A percentile compares a stretch with the other conserved stretches of the same genome.
phyloP scores from a whole-genome alignment of 768 basidiomycete genomes.

The Boletus fagicola region DNA sequence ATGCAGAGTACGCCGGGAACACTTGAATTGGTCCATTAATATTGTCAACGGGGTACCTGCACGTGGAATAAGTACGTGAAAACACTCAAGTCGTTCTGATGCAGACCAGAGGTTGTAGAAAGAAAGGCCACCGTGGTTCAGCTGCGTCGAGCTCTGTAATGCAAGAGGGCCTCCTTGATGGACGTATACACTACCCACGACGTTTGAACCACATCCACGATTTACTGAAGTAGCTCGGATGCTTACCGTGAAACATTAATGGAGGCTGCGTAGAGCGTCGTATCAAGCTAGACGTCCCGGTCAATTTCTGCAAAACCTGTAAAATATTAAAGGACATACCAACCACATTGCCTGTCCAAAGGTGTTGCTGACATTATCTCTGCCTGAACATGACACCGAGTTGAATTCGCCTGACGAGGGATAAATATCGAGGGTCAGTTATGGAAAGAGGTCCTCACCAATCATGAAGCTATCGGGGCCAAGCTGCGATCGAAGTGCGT shows the following conservation, averaged over 20 bases:
- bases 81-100: background rate
- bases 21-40: constrained; percentile 48
- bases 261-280: constrained; percentile 28
- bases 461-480: constrained; percentile 50
- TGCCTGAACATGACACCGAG: constrained; percentile 53
- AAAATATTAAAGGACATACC: constrained; percentile 30
- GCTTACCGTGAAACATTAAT: constrained; percentile 47
- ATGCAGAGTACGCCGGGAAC: constrained; percentile 53
- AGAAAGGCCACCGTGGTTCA: constrained; percentile 46
- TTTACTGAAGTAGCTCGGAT: background rate
- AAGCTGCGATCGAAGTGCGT: constrained; percentile 44
- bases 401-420: constrained; percentile 47
- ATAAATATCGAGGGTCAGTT: background rate
- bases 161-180: constrained; percentile 55
- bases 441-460: constrained; percentile 28
- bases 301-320: background rate
- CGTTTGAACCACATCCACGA: background rate
- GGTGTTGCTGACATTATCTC: constrained; percentile 49
- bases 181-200: constrained; percentile 42
- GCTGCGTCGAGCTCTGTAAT: constrained; percentile 47
- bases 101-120: constrained; percentile 49
- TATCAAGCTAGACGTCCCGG: constrained; percentile 12
- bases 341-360: constrained; percentile 57
- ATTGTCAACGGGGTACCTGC: constrained; percentile 49
- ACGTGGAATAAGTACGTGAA: background rate